Evolutionary conservation across 2,329 filamentous ascomycete genomes (phyloP).

Genomic region (Claviceps humidiphila): DNA sequence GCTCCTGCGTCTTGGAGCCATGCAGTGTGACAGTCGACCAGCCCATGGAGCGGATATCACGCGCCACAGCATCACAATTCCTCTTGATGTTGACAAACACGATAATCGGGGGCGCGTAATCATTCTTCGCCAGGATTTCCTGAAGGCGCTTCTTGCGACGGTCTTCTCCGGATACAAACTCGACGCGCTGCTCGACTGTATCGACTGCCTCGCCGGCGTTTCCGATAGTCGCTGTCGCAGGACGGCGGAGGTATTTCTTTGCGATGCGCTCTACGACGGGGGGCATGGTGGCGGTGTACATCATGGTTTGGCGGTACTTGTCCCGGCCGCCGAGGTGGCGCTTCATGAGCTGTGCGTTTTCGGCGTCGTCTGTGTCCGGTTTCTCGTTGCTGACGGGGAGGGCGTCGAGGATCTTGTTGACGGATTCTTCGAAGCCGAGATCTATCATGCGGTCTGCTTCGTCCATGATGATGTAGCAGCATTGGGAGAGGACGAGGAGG

Average conservation of each 20-base stretch:
- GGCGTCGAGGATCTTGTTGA: conserved; percentile 94
- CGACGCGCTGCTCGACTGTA: conserved; percentile 92
- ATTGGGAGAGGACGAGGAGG: conserved; percentile 84
- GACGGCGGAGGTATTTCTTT: conserved; percentile 87
- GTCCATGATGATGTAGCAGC: conserved; percentile 98
- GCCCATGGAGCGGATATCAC: conserved; percentile 89
- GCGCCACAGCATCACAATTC: conserved; percentile 89
- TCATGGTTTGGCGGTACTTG: conserved; percentile 95
- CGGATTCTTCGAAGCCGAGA: conserved; percentile 90
- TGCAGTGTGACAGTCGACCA: conserved; percentile 84
- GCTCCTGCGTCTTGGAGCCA: conserved; percentile 93
- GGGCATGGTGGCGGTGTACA: conserved; percentile 99
- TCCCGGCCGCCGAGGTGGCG: conserved; percentile 61
- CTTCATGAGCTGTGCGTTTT: conserved; percentile 76
- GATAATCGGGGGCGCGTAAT: conserved; percentile 83
- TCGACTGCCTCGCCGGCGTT: conserved; percentile 93
- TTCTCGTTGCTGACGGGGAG: conserved; percentile 89
- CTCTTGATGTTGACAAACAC: conserved; percentile 99
- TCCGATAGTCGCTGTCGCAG: conserved; percentile 88
- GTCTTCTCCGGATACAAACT: conserved; percentile 82
- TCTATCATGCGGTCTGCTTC: conserved; percentile 99
- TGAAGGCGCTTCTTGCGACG: conserved; percentile 92
- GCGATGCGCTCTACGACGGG: conserved; percentile 84
- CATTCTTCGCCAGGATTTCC: conserved; percentile 69
- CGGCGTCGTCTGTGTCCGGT: conserved; percentile 83